Evolutionary conservation across 78 protist species (phyloP), one percentile per base, ranked within the genome.

Genomic region (Dictyostelium purpureum): DNA sequence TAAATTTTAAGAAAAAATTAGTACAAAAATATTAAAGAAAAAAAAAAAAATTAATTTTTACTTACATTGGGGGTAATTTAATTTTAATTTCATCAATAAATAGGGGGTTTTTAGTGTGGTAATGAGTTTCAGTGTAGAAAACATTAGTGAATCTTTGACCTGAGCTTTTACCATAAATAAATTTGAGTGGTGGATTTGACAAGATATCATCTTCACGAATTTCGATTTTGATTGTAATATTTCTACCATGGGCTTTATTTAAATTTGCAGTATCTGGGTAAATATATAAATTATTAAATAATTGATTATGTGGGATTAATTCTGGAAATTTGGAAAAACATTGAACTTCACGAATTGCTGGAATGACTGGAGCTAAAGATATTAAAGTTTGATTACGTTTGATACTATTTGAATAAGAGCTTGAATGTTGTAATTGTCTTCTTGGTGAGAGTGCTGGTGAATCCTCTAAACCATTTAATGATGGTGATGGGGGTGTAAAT

Each of bases 51-150:
- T 65, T 33, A 35, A 35, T 33, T 65, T 28, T 33, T 65, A 35
- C 73, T 33, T 65, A 65, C 51, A 31, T 56, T 6, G 80, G 31
- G 26, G 95, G 95, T 12, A 90, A 51, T 14, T 70, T 71, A 4
- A 79, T 21, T 42, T 90, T 90, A 6, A 80, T 43, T 38, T 90
- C 95, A 24, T 90, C 88, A 18, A 66, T 56, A 43, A 82, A 92
- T 2, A 11, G 24, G 38, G 95, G 95, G 19, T 73, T 63, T 65
- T 92, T 92, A 43, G 43, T 82, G 51, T 92, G 95, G 43, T 92
- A 92, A 43, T 85, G 92, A 11, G 92, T 85, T 6, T 85, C 83
- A 2, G 92, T 85, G 28, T 67, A 40, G 38, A 59, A 85, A 4
- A 31, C 56, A 0, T 24, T 40, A 45, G 80, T 35, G 40, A 85